phyloP scores from a whole-genome alignment of 1,284 basidiomycete species.

The Cryptococcus sp. region DNA sequence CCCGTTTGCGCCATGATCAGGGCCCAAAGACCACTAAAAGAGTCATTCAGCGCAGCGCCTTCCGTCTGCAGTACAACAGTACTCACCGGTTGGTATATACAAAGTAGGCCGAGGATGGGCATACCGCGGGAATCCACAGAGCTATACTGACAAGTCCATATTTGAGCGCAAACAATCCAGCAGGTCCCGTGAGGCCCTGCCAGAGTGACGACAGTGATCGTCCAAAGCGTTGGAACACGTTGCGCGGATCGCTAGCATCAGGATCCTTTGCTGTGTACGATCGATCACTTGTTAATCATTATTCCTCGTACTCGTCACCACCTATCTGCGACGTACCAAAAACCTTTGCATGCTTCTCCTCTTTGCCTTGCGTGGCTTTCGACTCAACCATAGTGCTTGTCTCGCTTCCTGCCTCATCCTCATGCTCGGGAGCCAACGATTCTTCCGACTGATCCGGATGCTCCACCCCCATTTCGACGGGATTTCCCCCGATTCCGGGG shows the following conservation, averaged over 20 bases:
- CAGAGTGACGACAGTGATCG: slow-evolving; percentile 24
- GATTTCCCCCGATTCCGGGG: slow-evolving; percentile 20
- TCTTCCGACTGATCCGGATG: slow-evolving; percentile 13
- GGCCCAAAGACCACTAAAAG: slow-evolving; percentile 59
- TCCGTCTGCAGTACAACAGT: not conserved
- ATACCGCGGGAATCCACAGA: slow-evolving; percentile 62
- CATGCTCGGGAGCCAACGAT: slow-evolving; percentile 22
- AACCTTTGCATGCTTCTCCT: slow-evolving; percentile 13
- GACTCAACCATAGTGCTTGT: slow-evolving; percentile 17
- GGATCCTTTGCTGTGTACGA: slow-evolving; percentile 35
- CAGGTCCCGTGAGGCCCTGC: slow-evolving; percentile 30
- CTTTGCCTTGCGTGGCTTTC: slow-evolving; percentile 16
- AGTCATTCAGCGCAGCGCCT: not conserved
- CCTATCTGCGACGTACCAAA: slow-evolving; percentile 10
- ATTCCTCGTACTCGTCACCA: not conserved
- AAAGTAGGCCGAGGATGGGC: slow-evolving; percentile 53
- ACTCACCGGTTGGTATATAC: slow-evolving; percentile 40
- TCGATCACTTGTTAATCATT: not conserved
- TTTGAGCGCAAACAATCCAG: slow-evolving; percentile 60
- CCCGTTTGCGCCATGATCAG: slow-evolving; percentile 69
- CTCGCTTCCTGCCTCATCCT: slow-evolving; percentile 11
- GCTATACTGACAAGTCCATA: slow-evolving; percentile 61
- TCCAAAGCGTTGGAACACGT: slow-evolving; percentile 39
- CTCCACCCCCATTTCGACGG: slow-evolving; percentile 36
- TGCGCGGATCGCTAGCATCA: slow-evolving; percentile 46